Evolutionary conservation across 306 rosid genomes (phyloP).

Genomic region (Vigna unguiculata): DNA sequence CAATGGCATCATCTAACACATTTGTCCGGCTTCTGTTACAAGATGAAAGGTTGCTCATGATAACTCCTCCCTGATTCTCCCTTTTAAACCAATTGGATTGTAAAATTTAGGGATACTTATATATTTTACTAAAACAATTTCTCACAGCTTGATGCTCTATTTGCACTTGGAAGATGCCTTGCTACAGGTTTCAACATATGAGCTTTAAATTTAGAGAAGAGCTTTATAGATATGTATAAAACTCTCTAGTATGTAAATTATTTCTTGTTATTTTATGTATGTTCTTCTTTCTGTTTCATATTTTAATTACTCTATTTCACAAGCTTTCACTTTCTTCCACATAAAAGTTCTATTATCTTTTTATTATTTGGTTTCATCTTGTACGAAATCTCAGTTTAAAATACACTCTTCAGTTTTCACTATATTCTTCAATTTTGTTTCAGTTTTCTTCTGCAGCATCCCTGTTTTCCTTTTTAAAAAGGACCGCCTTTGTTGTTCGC

Average conservation of each 20-base stretch:
- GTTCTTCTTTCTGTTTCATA: not conserved
- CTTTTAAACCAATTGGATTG: not conserved
- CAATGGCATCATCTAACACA: not conserved
- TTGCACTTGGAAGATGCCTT: not conserved
- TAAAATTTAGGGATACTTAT: not conserved
- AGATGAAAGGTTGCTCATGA: conserved; percentile 24
- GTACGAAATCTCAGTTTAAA: not conserved
- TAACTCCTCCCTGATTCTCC: not conserved
- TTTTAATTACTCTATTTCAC: conserved; percentile 9
- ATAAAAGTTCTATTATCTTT: not conserved
- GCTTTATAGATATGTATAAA: not conserved
- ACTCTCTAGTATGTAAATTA: not conserved
- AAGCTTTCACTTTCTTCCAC: not conserved
- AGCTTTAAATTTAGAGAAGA: not conserved
- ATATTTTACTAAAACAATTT: not conserved
- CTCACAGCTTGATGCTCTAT: not conserved
- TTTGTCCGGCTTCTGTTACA: conserved; percentile 1
- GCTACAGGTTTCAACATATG: not conserved
- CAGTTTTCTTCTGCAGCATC: not conserved
- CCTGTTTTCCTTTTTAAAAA: not conserved
- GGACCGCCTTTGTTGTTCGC: not conserved
- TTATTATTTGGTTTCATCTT: no score
- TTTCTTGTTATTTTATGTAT: not conserved
- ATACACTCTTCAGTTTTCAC: not conserved
- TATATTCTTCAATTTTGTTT: conserved; percentile 9